Percentiles rank a stretch among this genome's conserved stretches.
Conservation (phyloP, 2,329 filamentous ascomycete species). For the Aspergillus cejpii region DNA sequence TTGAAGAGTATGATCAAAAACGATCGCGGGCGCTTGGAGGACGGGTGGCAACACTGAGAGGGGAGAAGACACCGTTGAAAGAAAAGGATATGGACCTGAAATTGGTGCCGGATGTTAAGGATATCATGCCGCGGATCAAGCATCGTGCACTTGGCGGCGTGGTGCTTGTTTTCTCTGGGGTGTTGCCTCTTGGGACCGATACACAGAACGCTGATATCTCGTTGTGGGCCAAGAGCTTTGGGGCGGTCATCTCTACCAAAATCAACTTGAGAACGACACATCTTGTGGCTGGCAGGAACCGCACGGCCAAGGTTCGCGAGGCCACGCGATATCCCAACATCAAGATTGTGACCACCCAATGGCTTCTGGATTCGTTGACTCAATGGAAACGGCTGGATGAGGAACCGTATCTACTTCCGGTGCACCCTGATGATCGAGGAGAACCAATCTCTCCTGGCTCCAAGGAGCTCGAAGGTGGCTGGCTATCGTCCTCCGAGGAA, state of each 20-base stretch:
- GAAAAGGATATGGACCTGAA: slow-evolving; percentile 47
- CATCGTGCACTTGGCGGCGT: slow-evolving; percentile 64
- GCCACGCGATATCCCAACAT: slow-evolving; percentile 72
- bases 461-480: slow-evolving; percentile 42
- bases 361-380: slow-evolving; percentile 77
- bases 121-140: slow-evolving; percentile 79
- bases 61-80: slow-evolving; percentile 41
- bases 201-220: slow-evolving; percentile 78
- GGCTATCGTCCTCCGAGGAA: slow-evolving; percentile 43
- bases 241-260: slow-evolving; percentile 53
- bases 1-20: slow-evolving; percentile 66
- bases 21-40: slow-evolving; percentile 41
- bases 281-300: slow-evolving; percentile 52
- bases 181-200: slow-evolving; percentile 75
- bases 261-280: slow-evolving; percentile 46
- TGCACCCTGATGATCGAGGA: slow-evolving; percentile 61
- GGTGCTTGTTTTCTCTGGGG: slow-evolving; percentile 79
- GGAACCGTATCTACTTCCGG: slow-evolving; percentile 67
- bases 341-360: slow-evolving; percentile 86
- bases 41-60: slow-evolving; percentile 45
- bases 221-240: slow-evolving; percentile 79
- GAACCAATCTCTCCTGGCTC: slow-evolving; percentile 37
- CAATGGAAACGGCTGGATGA: slow-evolving; percentile 80
- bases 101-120: slow-evolving; percentile 75
- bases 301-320: slow-evolving; percentile 85